Evolutionary conservation across 2,329 filamentous ascomycete genomes (phyloP), one percentile per base, ranked within the genome.

Genomic region (Zelopaecilomyces penicillatus): DNA sequence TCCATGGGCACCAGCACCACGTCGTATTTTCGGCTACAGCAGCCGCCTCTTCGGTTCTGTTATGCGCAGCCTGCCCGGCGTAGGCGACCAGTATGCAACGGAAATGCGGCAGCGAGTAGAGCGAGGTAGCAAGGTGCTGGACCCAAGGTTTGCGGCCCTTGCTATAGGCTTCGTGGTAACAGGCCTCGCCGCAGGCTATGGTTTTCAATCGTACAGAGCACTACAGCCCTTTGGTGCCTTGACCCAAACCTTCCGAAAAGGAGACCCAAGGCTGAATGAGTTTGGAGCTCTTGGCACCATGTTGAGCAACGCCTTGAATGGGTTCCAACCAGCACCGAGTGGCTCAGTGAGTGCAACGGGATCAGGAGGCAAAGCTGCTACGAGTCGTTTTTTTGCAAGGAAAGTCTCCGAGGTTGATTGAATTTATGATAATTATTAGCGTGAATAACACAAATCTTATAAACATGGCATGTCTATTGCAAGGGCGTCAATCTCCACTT

Each of bases 241-340:
- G 19, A 60, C 61, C 9, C 68, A 76, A 41, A 53, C 65, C 2
- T 55, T 63, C 1, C 45, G 54, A n/a, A 57, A 49, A 34, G 54
- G 51, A 9, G 53, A 59, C 1, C 56, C 60, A 2, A 59, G 57
- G 41, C 49, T 76, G 31, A 61, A 64, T 40, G 63, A 65, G 45
- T 72, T 73, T 50, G 73, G 73, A 4, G 68, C 71, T 26, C 58
- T 74, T 11, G 71, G 73, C 1, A 62, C 66, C 1, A 68, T 76
- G 58, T 51, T 76, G 30, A 54, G 55, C 10, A 62, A 57, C 37
- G 62, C 58, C 5, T 47, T 67, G 12, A 62, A 63, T 29, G 52
- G 55, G 3, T 54, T 52, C 41, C 48, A 50, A 27, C 43, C 53
- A 30, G 46, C 49, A 3, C 37, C 37, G n/a, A 50, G 44, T 11